Percentiles rank a stretch among this genome's conserved stretches.
Conservation (phyloP, 2,329 filamentous ascomycete species). For the Trichoderma koningii region DNA sequence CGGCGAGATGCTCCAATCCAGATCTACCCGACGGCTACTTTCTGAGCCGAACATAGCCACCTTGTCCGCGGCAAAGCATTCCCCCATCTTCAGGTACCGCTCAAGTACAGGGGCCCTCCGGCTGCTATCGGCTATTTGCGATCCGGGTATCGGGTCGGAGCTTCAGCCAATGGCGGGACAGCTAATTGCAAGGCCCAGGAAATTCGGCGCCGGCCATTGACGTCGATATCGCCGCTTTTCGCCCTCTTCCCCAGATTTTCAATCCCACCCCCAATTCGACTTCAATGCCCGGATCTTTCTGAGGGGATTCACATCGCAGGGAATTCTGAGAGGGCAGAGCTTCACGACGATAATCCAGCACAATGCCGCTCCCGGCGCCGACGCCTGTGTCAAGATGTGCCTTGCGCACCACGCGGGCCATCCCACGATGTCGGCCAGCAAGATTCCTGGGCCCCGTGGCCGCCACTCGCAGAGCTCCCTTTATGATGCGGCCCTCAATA, state of each 20-base stretch:
- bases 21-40: slow-evolving; percentile 19
- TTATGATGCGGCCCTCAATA: slow-evolving; percentile 30
- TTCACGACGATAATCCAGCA: slow-evolving; percentile 26
- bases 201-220: slow-evolving; percentile 16
- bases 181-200: slow-evolving; percentile 27
- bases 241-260: slow-evolving; percentile 20
- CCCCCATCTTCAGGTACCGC: not conserved
- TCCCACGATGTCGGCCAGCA: slow-evolving; percentile 37
- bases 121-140: slow-evolving; percentile 30
- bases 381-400: slow-evolving; percentile 45
- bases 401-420: slow-evolving; percentile 42
- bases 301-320: not conserved
- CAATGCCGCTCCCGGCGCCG: slow-evolving; percentile 39
- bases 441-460: slow-evolving; percentile 33
- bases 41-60: slow-evolving; percentile 25
- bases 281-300: not conserved
- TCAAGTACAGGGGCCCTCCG: slow-evolving; percentile 20
- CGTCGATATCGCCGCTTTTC: slow-evolving; percentile 23
- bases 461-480: slow-evolving; percentile 30
- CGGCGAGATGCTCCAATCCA: not conserved
- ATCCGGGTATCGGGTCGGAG: slow-evolving; percentile 7
- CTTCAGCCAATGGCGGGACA: slow-evolving; percentile 31
- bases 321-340: not conserved
- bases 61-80: not conserved
- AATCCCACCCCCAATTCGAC: not conserved